Evolutionary conservation across 169 alveolate genomes (phyloP).

Genomic region (Plasmodium falciparum): DNA sequence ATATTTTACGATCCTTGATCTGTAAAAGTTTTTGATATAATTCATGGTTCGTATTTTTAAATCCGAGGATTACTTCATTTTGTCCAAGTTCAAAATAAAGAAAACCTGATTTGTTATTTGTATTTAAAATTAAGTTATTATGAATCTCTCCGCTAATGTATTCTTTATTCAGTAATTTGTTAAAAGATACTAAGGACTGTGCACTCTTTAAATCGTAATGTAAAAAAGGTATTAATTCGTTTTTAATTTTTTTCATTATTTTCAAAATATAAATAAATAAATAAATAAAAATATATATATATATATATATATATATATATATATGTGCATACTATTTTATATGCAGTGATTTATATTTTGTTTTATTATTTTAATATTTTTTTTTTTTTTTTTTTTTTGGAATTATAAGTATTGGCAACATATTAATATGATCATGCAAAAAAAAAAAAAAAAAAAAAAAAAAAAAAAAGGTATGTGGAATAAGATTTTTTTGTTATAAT

Average conservation of each 20-base stretch:
- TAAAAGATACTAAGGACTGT: slow-evolving; percentile 36
- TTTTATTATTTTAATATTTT: neutral
- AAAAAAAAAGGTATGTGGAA: too few species aligned
- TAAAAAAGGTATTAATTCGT: slow-evolving; percentile 5
- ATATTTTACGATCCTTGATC: slow-evolving; percentile 38
- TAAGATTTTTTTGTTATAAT: too few species aligned
- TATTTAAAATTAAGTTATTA: slow-evolving; percentile 48
- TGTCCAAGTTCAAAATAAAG: slow-evolving; percentile 36
- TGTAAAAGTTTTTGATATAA: slow-evolving; percentile 47
- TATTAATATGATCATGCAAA: too few species aligned
- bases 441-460: too few species aligned
- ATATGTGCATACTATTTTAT: neutral
- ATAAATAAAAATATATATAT: neutral
- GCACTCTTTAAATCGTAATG: slow-evolving; percentile 27
- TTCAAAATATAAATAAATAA: neutral
- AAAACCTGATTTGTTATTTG: slow-evolving; percentile 36
- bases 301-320: neutral
- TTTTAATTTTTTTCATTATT: slow-evolving; percentile 34
- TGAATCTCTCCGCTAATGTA: slow-evolving; percentile 60
- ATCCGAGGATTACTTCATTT: slow-evolving; percentile 51
- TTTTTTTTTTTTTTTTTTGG: too few species aligned
- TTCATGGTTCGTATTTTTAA: slow-evolving; percentile 59
- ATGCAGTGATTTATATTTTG: neutral
- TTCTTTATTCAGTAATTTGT: slow-evolving; percentile 37
- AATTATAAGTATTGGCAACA: too few species aligned